phyloP scores from a whole-genome alignment of 371 early-diverging fungal species.

The Parasitella parasitica region DNA sequence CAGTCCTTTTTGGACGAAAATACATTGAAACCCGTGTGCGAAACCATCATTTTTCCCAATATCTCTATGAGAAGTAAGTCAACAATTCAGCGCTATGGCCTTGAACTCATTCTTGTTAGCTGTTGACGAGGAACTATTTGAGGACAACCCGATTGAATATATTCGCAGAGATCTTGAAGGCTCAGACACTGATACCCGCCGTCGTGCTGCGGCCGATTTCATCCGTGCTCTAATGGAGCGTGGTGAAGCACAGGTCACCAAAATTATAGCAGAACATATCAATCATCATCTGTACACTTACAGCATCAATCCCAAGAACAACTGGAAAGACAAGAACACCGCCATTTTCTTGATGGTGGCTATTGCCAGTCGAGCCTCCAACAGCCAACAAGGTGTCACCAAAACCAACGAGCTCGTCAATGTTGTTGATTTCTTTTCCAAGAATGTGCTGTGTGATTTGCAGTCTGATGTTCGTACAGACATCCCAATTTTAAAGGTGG shows the following conservation, averaged over 20 bases:
- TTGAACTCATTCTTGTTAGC: conserved; percentile 38
- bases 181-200: conserved; percentile 87
- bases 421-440: conserved; percentile 79
- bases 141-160: conserved; percentile 95
- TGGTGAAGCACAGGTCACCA: conserved; percentile 80
- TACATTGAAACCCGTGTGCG: conserved; percentile 77
- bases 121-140: conserved; percentile 91
- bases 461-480: conserved; percentile 70
- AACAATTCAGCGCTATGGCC: too few species aligned
- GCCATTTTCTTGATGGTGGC: conserved; percentile 91
- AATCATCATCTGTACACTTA: conserved; percentile 74
- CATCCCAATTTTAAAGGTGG: conserved; percentile 88
- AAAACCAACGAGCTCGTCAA: conserved; percentile 76
- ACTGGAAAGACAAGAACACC: conserved; percentile 96
- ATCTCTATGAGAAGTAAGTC: conserved; percentile 74
- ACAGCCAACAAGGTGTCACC: conserved; percentile 77
- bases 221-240: conserved; percentile 90
- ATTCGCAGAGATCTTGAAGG: conserved; percentile 95
- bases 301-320: conserved; percentile 59
- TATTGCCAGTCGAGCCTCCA: conserved; percentile 71
- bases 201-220: conserved; percentile 90
- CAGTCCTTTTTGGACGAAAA: conserved; percentile 69
- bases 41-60: conserved; percentile 93
- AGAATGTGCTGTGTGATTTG: conserved; percentile 82
- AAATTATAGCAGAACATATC: conserved; percentile 79